These are phyloP conservation scores for Mycena rosella DNA, from an alignment of 768 basidiomycete genomes.

Conservation along the genomic window DNA sequence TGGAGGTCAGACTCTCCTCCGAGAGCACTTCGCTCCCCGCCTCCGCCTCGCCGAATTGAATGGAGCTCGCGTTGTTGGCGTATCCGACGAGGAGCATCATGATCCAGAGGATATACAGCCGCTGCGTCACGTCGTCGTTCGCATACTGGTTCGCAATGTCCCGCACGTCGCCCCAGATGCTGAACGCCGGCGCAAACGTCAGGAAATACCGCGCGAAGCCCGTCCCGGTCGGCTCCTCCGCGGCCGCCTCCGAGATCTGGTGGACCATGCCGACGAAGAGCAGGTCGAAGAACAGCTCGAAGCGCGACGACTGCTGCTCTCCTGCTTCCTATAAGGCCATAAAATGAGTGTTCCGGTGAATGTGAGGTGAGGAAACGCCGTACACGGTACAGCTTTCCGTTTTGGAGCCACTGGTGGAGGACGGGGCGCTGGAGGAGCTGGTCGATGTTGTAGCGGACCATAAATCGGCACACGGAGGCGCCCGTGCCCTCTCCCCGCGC, in stretches of 20 bases:
- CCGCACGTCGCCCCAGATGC: slow-evolving; percentile 47
- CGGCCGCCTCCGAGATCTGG: slow-evolving; percentile 47
- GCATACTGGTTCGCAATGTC: slow-evolving; percentile 46
- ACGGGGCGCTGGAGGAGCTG: slow-evolving; percentile 34
- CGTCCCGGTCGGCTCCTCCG: slow-evolving; percentile 39
- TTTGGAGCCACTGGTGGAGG: slow-evolving; percentile 36
- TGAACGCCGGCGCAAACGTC: slow-evolving; percentile 45
- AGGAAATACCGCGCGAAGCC: slow-evolving; percentile 39
- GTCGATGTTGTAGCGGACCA: slow-evolving; percentile 35
- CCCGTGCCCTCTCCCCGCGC: slow-evolving; percentile 16
- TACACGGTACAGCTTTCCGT: slow-evolving; percentile 36
- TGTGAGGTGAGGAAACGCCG: background rate
- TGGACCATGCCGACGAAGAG: slow-evolving; percentile 49
- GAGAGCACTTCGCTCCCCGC: background rate
- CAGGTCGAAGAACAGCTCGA: slow-evolving; percentile 53
- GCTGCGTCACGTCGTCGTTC: slow-evolving; percentile 48
- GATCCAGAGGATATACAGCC: slow-evolving; percentile 45
- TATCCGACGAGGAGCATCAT: slow-evolving; percentile 49
- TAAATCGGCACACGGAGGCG: slow-evolving; percentile 28
- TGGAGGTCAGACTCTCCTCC: slow-evolving; percentile 23
- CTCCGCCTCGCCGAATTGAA: slow-evolving; percentile 34
- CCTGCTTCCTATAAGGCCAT: slow-evolving; percentile 24
- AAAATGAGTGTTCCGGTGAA: background rate
- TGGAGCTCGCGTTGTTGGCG: slow-evolving; percentile 47
- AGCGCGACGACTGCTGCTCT: slow-evolving; percentile 37